phyloP scores from a whole-genome alignment of 1,284 basidiomycete species.

The Chondrostereum purpureum region DNA sequence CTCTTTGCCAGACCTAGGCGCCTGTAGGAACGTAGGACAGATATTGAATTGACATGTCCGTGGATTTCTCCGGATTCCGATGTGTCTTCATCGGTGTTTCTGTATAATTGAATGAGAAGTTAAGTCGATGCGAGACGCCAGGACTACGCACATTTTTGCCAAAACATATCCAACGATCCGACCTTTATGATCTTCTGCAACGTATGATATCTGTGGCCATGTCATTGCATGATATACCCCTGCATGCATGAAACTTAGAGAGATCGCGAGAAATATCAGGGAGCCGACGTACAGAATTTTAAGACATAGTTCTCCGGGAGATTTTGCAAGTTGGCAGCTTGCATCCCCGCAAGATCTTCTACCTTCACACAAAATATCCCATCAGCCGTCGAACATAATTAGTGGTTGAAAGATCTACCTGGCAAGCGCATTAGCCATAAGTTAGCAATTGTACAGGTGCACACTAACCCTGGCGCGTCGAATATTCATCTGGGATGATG shows the following conservation, averaged over 20 bases:
- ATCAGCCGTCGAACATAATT: conserved; percentile 9
- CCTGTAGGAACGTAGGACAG: conserved; percentile 86
- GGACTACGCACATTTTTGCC: conserved; percentile 77
- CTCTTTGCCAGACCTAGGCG: conserved; percentile 88
- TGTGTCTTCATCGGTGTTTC: conserved; percentile 63
- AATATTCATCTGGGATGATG: conserved; percentile 25
- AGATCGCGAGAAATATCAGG: neutral
- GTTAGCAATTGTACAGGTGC: conserved; percentile 12
- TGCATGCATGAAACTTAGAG: conserved; percentile 29
- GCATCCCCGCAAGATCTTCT: conserved; percentile 77
- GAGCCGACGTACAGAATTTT: conserved; percentile 68
- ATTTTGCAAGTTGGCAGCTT: conserved; percentile 75
- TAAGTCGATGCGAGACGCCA: conserved; percentile 6
- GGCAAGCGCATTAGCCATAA: neutral
- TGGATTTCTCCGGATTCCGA: conserved; percentile 41
- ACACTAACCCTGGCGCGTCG: conserved; percentile 23
- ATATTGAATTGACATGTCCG: conserved; percentile 90
- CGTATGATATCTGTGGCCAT: conserved; percentile 93
- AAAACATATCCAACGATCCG: conserved; percentile 92
- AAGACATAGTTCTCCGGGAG: conserved; percentile 84
- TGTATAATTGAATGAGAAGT: conserved; percentile 14
- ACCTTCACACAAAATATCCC: conserved; percentile 27
- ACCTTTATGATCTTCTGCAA: conserved; percentile 87
- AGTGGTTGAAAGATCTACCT: conserved; percentile 6
- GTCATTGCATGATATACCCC: conserved; percentile 86